phyloP scores from a whole-genome alignment of 2,329 filamentous ascomycete genomes.

The Beauveria caledonica region DNA sequence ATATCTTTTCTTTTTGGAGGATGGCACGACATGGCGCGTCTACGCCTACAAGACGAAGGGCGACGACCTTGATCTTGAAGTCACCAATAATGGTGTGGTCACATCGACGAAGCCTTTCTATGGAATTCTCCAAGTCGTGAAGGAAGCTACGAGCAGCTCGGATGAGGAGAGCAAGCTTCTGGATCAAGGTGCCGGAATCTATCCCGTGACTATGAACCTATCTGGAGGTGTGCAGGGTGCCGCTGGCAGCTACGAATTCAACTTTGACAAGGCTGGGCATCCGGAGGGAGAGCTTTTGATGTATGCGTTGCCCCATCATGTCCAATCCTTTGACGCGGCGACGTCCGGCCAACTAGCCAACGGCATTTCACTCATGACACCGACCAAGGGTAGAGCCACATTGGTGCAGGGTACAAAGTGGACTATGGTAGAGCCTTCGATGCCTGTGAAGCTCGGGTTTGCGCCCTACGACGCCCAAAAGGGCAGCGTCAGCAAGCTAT shows the following conservation, averaged over 20 bases:
- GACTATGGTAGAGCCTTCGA: conserved; percentile 66
- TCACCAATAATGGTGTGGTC: conserved; percentile 58
- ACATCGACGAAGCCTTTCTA: conserved; percentile 60
- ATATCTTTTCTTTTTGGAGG: conserved; percentile 64
- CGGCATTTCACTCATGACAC: conserved; percentile 58
- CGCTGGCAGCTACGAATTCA: conserved; percentile 63
- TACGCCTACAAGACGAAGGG: conserved; percentile 60
- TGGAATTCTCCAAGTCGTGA: conserved; percentile 76
- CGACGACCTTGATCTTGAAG: conserved; percentile 55
- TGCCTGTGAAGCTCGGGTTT: conserved; percentile 70
- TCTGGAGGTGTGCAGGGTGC: conserved; percentile 52
- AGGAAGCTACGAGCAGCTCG: conserved; percentile 56
- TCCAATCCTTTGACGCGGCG: conserved; percentile 59
- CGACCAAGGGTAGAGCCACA: conserved; percentile 75
- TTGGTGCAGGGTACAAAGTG: conserved; percentile 65
- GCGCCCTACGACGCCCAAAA: conserved; percentile 62
- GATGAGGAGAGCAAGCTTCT: conserved; percentile 40
- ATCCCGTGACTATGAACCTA: conserved; percentile 56
- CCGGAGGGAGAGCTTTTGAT: conserved; percentile 58
- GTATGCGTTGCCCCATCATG: conserved; percentile 83
- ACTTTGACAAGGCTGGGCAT: conserved; percentile 64
- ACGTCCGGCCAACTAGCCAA: conserved; percentile 43
- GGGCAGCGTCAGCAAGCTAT: conserved; percentile 38
- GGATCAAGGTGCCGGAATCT: conserved; percentile 69
- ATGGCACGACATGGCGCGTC: conserved; percentile 69